These are phyloP conservation scores for Yarrowia bubula DNA, from an alignment of 805 yeast species.

Conservation along the genomic window DNA sequence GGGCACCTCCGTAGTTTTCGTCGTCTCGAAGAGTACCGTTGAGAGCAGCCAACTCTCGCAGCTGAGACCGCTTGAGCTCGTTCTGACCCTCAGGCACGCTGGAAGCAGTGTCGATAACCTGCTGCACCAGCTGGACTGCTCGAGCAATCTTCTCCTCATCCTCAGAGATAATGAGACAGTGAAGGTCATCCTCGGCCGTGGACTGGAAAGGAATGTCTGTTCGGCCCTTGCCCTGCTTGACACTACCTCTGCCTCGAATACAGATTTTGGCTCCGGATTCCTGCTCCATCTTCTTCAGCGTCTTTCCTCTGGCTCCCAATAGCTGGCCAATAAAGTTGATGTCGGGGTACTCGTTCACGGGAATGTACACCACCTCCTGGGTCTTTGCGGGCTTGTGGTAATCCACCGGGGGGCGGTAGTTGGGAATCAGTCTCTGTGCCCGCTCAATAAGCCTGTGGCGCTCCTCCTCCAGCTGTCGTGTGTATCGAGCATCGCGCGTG, in stretches of 20 bases:
- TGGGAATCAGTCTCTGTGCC: constrained; percentile 70
- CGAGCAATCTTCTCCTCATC: constrained; percentile 69
- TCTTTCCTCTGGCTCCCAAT: constrained; percentile 94
- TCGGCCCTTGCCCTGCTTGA: constrained; percentile 79
- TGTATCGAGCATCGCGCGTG: constrained; percentile 70
- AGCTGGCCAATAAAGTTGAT: constrained; percentile 89
- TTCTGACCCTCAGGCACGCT: constrained; percentile 91
- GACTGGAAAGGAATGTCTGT: constrained; percentile 48
- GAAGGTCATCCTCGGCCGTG: constrained; percentile 76
- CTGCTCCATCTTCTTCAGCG: constrained; percentile 73
- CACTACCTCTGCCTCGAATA: constrained; percentile 93
- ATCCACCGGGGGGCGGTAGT: constrained; percentile 75
- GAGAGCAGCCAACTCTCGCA: constrained; percentile 85
- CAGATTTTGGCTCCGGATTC: constrained; percentile 87
- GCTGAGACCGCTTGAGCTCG: constrained; percentile 83
- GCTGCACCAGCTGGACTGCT: constrained; percentile 72
- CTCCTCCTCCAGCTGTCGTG: constrained; percentile 67
- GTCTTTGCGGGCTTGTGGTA: constrained; percentile 70
- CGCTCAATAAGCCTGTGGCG: constrained; percentile 73
- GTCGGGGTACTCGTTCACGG: constrained; percentile 82
- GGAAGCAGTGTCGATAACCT: constrained; percentile 77
- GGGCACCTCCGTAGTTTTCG: constrained; percentile 58
- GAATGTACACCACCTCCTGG: constrained; percentile 78
- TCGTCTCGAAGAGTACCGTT: constrained; percentile 93
- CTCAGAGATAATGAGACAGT: constrained; percentile 83